Conservation (phyloP, 805 yeast species). For the Metschnikowia henanensis region DNA sequence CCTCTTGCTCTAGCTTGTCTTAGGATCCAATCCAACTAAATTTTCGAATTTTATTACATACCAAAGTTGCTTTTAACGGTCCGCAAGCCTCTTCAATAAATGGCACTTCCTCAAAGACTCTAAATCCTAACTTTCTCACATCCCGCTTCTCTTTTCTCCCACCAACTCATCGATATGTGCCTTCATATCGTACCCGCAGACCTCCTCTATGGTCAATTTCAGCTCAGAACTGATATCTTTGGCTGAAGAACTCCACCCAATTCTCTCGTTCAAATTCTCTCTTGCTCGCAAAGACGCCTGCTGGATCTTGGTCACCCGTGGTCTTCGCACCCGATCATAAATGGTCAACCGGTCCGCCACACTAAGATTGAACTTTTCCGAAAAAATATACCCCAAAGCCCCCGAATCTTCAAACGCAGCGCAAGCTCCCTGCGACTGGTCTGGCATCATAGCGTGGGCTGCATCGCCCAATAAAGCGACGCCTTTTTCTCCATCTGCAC, state of each 20-base stretch:
- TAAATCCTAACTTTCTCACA: too few species aligned
- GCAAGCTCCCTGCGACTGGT: slow-evolving; percentile 11
- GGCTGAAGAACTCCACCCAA: slow-evolving; percentile 27
- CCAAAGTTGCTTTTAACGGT: too few species aligned
- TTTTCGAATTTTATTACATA: too few species aligned
- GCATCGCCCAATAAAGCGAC: slow-evolving; percentile 13
- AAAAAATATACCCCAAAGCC: slow-evolving; percentile 27
- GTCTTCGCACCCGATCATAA: slow-evolving; percentile 25
- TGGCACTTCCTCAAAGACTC: too few species aligned
- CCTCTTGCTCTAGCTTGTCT: too few species aligned
- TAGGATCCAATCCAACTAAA: background rate
- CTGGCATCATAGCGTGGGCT: background rate
- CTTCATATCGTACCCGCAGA: slow-evolving; percentile 31
- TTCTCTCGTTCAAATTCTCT: slow-evolving; percentile 30
- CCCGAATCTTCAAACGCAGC: slow-evolving; percentile 16
- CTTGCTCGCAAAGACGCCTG: slow-evolving; percentile 32
- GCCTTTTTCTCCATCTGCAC: slow-evolving; percentile 19
- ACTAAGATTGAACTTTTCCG: slow-evolving; percentile 23
- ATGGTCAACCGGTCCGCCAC: slow-evolving; percentile 23
- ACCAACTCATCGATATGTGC: slow-evolving; percentile 20
- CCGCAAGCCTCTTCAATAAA: too few species aligned
- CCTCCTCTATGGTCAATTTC: slow-evolving; percentile 30
- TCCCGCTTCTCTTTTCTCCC: background rate
- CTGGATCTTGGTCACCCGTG: slow-evolving; percentile 30
- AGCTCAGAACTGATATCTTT: slow-evolving; percentile 13